Evolutionary conservation across 2,329 filamentous ascomycete species (phyloP).

Genomic region (Pseudogymnoascus sp.): DNA sequence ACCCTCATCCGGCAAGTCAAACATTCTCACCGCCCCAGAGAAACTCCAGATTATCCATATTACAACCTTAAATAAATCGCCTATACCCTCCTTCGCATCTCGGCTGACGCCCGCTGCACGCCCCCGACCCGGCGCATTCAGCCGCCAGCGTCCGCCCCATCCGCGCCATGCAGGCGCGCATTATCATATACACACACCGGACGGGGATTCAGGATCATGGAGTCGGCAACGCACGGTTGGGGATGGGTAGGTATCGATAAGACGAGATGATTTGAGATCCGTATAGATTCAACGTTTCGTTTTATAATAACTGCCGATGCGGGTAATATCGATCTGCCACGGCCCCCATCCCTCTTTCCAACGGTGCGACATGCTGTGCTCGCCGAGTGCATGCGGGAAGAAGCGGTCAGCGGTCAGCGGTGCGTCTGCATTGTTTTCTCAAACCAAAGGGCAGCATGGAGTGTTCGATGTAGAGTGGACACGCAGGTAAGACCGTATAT

Average conservation of each 20-base stretch:
- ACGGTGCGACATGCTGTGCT: not conserved
- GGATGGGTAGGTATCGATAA: not conserved
- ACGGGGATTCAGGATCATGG: not conserved
- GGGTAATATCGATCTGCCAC: conserved; percentile 4
- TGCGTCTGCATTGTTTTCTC: not conserved
- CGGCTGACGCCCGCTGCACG: not conserved
- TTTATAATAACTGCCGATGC: not conserved
- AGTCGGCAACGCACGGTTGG: not conserved
- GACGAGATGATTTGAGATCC: not conserved
- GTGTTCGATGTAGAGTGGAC: not conserved
- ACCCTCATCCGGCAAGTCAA: not conserved
- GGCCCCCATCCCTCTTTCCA: not conserved
- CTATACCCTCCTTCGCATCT: not conserved
- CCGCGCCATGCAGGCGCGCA: not conserved
- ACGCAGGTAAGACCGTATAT: not conserved
- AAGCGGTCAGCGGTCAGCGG: not conserved
- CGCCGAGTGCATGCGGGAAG: not conserved
- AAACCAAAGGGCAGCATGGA: not conserved
- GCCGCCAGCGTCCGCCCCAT: not conserved
- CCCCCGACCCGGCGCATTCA: not conserved
- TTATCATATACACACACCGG: not conserved
- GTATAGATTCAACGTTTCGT: not conserved
- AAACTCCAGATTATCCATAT: not conserved
- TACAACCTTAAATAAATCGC: not conserved
- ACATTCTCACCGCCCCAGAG: not conserved